Evolutionary conservation across 352 stramenopile genomes (phyloP).

Genomic region (Elongisporangium prolatum): DNA sequence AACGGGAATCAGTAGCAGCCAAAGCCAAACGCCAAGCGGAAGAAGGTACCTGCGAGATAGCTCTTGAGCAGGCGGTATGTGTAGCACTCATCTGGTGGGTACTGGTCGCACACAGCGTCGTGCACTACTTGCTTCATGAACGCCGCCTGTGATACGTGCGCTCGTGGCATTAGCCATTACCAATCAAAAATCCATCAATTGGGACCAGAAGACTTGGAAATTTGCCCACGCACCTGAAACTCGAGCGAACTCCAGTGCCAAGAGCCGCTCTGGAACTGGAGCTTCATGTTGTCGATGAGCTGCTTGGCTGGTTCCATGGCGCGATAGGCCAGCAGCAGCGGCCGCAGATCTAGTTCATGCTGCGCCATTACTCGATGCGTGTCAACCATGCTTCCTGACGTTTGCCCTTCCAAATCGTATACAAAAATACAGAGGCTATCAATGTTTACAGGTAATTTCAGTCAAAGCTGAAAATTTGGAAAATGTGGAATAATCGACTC

Average conservation of each 20-base stretch:
- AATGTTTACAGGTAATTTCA: neutral
- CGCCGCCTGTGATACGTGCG: slow-evolving; percentile 25
- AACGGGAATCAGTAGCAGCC: too few relatives aligned
- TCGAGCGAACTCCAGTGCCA: slow-evolving; percentile 40
- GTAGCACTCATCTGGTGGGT: slow-evolving; percentile 52
- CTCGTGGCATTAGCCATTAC: neutral
- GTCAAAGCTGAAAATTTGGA: neutral
- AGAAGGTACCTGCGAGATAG: slow-evolving; percentile 46
- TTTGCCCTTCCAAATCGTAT: neutral
- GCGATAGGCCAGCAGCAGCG: slow-evolving; percentile 55
- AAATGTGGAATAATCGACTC: neutral
- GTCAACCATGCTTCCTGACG: neutral
- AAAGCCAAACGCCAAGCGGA: neutral
- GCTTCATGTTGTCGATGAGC: slow-evolving; percentile 34
- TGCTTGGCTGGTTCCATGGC: slow-evolving; percentile 51
- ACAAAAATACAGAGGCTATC: neutral
- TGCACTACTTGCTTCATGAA: slow-evolving; percentile 48
- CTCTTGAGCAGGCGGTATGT: slow-evolving; percentile 68
- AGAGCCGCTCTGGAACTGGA: neutral
- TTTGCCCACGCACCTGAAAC: slow-evolving; percentile 37
- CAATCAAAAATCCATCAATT: neutral
- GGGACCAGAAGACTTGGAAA: neutral
- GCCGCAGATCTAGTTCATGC: slow-evolving; percentile 12
- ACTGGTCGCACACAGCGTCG: slow-evolving; percentile 55
- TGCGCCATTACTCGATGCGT: neutral